phyloP scores from a whole-genome alignment of 805 yeast species.

The Saccharomycopsis vini region DNA sequence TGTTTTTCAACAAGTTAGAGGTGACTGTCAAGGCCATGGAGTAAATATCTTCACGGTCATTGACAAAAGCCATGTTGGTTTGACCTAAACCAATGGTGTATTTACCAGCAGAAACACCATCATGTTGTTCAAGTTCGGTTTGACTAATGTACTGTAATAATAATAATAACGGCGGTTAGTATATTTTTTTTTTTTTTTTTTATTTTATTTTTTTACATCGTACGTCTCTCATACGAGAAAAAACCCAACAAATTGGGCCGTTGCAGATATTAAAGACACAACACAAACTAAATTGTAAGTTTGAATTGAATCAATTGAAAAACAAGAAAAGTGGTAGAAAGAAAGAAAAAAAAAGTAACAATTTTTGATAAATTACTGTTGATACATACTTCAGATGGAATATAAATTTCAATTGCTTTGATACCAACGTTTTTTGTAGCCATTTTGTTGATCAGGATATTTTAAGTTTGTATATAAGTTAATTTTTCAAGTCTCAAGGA shows the following conservation, averaged over 20 bases:
- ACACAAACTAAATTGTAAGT: no score
- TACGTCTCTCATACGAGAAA: no score
- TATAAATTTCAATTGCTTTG: constrained; percentile 88
- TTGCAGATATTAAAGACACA: no score
- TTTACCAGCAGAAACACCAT: constrained; percentile 86
- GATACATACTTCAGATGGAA: constrained; percentile 73
- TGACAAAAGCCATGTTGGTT: constrained; percentile 94
- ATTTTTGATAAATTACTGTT: constrained; percentile 21
- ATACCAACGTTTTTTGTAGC: constrained; percentile 86
- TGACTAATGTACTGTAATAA: constrained; percentile 65
- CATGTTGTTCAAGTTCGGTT: constrained; percentile 73
- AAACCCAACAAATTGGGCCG: no score
- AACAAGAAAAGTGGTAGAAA: background rate
- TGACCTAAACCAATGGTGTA: constrained; percentile 98
- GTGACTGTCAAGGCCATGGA: constrained; percentile 89
- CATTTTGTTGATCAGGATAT: no score
- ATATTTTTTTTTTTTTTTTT: no score
- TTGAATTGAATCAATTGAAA: no score
- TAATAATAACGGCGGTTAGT: no score
- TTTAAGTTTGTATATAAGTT: no score
- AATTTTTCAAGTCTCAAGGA: no score
- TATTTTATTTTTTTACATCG: no score
- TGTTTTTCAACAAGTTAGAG: constrained; percentile 65
- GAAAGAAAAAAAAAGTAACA: no score
- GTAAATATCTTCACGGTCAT: constrained; percentile 95